phyloP scores from a whole-genome alignment of 192 early-diverging fungal genomes.

The Podila minutissima region DNA sequence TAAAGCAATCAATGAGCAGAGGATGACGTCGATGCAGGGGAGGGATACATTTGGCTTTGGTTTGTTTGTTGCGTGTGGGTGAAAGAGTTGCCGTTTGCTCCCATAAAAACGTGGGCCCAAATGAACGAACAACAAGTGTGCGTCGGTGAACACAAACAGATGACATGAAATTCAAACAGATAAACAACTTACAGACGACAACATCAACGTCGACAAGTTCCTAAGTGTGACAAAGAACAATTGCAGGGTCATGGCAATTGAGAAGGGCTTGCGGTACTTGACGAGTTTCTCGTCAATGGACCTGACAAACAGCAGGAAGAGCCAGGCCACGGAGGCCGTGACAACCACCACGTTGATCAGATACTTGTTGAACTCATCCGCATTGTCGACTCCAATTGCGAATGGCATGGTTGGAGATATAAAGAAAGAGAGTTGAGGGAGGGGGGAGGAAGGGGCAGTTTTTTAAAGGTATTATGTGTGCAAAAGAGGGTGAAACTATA shows the following conservation, averaged over 20 bases:
- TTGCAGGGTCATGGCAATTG: constrained; percentile 37
- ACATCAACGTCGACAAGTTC: constrained; percentile 33
- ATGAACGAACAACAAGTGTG: too few relatives aligned
- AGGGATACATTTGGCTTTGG: too few relatives aligned
- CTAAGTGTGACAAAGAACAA: constrained; percentile 37
- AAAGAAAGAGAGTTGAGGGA: neutral
- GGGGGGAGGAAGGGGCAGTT: neutral
- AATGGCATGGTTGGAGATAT: constrained; percentile 18
- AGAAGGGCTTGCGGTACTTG: constrained; percentile 34
- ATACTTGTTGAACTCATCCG: constrained; percentile 34
- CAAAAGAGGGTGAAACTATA: too few relatives aligned
- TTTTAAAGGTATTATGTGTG: too few relatives aligned
- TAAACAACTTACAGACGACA: constrained; percentile 32
- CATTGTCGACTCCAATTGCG: constrained; percentile 16
- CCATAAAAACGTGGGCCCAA: too few relatives aligned
- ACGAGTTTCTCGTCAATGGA: constrained; percentile 29
- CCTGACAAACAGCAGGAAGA: constrained; percentile 19
- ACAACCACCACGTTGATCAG: constrained; percentile 32
- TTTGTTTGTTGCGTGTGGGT: too few relatives aligned
- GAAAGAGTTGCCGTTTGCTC: too few relatives aligned
- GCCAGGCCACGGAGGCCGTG: constrained; percentile 25
- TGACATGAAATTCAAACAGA: neutral
- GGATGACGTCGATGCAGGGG: too few relatives aligned
- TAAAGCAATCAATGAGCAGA: too few relatives aligned
- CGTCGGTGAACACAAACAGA: too few relatives aligned